Evolutionary conservation across 768 basidiomycete species (phyloP).

Genomic region (Russula compacta): DNA sequence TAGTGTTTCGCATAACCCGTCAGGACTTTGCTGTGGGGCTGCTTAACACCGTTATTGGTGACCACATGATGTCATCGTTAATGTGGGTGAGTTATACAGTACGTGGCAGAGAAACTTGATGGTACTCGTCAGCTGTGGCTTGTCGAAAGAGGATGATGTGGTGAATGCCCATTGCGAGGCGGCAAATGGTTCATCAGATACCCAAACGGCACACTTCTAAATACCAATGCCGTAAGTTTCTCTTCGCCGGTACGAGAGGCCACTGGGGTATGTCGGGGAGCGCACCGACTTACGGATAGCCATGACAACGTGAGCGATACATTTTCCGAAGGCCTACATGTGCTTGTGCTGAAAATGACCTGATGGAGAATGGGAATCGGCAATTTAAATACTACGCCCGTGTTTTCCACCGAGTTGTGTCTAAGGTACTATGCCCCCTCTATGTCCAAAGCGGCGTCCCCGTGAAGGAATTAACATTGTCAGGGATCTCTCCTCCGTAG

Average conservation of each 20-base stretch:
- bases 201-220: not conserved
- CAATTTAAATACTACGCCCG: not conserved
- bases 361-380: not conserved
- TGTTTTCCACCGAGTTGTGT: not conserved
- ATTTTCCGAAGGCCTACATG: not conserved
- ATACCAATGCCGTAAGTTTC: not conserved
- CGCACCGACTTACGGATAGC: not conserved
- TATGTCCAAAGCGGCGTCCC: not conserved
- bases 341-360: not conserved
- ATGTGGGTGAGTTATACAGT: not conserved
- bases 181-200: not conserved
- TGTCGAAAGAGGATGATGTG: not conserved
- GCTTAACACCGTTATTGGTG: not conserved
- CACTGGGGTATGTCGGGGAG: not conserved
- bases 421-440: not conserved
- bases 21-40: constrained; percentile 15
- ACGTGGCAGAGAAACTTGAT: not conserved
- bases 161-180: not conserved
- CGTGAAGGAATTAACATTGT: not conserved
- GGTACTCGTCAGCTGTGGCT: not conserved
- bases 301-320: not conserved
- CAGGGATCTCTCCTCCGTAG: not conserved
- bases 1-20: not conserved
- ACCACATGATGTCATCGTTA: constrained; percentile 7
- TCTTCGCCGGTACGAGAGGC: not conserved